phyloP scores from a whole-genome alignment of 2,329 filamentous ascomycete genomes.

The Tolypocladium tundrense region DNA sequence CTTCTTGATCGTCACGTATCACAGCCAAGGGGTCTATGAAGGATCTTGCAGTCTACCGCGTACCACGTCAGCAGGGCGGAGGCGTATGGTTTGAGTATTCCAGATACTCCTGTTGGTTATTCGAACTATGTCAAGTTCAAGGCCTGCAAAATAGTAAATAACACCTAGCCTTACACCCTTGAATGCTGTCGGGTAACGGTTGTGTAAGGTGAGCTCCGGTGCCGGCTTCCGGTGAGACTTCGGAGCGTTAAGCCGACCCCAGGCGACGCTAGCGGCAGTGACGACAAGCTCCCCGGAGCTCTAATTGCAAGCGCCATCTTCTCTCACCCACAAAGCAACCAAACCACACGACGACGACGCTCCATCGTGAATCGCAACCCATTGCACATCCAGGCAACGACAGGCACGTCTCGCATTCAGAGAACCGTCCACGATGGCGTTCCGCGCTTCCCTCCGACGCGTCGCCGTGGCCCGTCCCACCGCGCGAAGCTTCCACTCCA shows the following conservation, averaged over 20 bases:
- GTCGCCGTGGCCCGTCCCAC: constrained; percentile 19
- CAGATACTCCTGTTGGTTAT: too few relatives aligned
- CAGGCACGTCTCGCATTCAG: neutral
- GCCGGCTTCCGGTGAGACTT: neutral
- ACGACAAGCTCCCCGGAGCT: neutral
- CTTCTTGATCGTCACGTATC: too few relatives aligned
- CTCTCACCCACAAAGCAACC: neutral
- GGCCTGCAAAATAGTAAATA: too few relatives aligned
- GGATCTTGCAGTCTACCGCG: too few relatives aligned
- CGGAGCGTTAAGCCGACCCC: neutral
- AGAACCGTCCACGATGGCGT: constrained; percentile 18
- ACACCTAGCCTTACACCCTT: neutral
- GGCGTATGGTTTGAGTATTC: too few relatives aligned
- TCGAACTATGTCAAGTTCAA: too few relatives aligned
- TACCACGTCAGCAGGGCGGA: too few relatives aligned
- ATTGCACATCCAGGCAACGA: neutral
- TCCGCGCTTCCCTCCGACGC: constrained; percentile 24
- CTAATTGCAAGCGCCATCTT: neutral
- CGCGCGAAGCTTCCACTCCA: constrained; percentile 50
- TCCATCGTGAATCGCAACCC: neutral
- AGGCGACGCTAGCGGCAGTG: neutral
- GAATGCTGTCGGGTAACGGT: neutral
- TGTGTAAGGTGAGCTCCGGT: neutral
- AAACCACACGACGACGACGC: neutral
- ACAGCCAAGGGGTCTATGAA: too few relatives aligned